Conservation (phyloP, 805 yeast genomes). For the Babjeviella inositovora region DNA sequence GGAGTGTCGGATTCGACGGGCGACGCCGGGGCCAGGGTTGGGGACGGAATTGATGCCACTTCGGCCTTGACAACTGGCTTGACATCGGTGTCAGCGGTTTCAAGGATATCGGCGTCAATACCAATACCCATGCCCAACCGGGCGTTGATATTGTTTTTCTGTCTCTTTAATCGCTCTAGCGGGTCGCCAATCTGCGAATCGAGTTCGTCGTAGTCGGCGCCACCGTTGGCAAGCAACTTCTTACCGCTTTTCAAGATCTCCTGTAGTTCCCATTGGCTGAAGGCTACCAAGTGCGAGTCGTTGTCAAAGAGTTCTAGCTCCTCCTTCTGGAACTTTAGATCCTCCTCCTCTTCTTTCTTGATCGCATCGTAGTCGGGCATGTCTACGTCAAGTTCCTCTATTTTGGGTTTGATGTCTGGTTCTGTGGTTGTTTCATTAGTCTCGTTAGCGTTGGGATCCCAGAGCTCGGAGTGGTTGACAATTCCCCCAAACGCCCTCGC, state of each 20-base stretch:
- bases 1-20: slow-evolving; percentile 6
- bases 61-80: slow-evolving; percentile 3
- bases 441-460: slow-evolving; percentile 65
- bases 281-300: slow-evolving; percentile 25
- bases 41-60: slow-evolving; percentile 6
- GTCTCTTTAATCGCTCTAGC: slow-evolving; percentile 30
- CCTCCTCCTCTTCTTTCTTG: slow-evolving; percentile 9
- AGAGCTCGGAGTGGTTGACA: slow-evolving; percentile 54
- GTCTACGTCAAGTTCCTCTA: slow-evolving; percentile 19
- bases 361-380: slow-evolving; percentile 3
- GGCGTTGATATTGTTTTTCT: slow-evolving; percentile 22
- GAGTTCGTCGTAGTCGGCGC: slow-evolving; percentile 14
- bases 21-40: slow-evolving; percentile 6
- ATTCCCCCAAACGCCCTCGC: slow-evolving; percentile 93
- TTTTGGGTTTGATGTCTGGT: slow-evolving; percentile 8
- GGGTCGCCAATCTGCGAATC: slow-evolving; percentile 11
- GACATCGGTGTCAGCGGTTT: slow-evolving; percentile 10
- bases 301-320: no score
- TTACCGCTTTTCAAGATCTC: slow-evolving; percentile 33
- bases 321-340: slow-evolving; percentile 16
- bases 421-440: slow-evolving; percentile 8
- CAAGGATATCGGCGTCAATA: slow-evolving; percentile 6
- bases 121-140: slow-evolving; percentile 19
- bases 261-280: slow-evolving; percentile 31
- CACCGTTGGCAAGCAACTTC: slow-evolving; percentile 51